Evolutionary conservation across 768 basidiomycete species (phyloP).

Genomic region (Lentinus brumalis): DNA sequence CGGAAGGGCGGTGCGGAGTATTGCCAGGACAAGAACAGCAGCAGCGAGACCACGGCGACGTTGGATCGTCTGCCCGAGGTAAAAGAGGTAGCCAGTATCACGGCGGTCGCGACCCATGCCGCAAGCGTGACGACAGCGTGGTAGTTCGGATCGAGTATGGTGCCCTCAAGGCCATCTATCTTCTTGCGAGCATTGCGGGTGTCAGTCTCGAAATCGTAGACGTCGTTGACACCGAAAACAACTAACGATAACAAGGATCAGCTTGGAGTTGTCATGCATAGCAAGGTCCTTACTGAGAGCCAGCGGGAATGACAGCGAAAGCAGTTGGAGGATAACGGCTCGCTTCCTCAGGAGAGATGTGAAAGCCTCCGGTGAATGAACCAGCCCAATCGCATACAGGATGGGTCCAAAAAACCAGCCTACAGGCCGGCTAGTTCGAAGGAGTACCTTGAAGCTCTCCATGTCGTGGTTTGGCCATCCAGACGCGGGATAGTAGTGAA

Average conservation of each 20-base stretch:
- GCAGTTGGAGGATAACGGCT: background rate
- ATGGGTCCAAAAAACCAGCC: slow-evolving; percentile 16
- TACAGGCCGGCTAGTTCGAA: slow-evolving; percentile 1
- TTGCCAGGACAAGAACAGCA: slow-evolving; percentile 5
- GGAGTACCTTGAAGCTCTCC: background rate
- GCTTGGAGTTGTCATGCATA: no score
- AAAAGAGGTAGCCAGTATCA: background rate
- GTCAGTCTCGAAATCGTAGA: slow-evolving; percentile 14
- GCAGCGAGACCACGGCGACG: background rate
- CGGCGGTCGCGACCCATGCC: background rate
- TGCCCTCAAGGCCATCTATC: slow-evolving; percentile 11
- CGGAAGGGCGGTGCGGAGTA: slow-evolving; percentile 13
- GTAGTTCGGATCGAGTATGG: slow-evolving; percentile 5
- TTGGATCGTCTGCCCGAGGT: background rate
- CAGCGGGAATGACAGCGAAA: slow-evolving; percentile 9
- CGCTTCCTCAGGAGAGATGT: background rate
- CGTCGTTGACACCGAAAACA: slow-evolving; percentile 16
- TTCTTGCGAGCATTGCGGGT: slow-evolving; percentile 11
- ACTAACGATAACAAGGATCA: background rate
- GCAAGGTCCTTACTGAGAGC: background rate
- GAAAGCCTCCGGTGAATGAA: background rate
- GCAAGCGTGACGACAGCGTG: slow-evolving; percentile 1
- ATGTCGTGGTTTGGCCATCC: background rate
- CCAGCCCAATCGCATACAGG: slow-evolving; percentile 10
- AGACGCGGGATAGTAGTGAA: no score